Conservation (phyloP, 1,284 basidiomycete genomes). For the Moesziomyces globuligerus region DNA sequence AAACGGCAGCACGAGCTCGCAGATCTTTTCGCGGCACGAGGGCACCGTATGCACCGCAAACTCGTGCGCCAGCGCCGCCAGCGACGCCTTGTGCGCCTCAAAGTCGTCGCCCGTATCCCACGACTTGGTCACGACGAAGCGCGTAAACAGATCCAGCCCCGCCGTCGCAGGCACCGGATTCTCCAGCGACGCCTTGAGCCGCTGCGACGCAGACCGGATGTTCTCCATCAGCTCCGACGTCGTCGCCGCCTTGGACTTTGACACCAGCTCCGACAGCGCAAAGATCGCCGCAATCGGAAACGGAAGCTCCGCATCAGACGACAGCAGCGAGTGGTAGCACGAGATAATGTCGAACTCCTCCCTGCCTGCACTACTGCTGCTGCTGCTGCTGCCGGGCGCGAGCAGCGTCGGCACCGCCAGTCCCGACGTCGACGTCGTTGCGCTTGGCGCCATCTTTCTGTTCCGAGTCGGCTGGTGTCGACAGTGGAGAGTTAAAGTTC, state of each 20-base stretch:
- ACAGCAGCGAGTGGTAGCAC: constrained; percentile 53
- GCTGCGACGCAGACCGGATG: constrained; percentile 78
- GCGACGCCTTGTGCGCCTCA: constrained; percentile 80
- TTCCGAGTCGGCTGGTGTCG: too few relatives aligned
- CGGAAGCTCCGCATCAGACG: constrained; percentile 73
- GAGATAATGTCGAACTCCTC: constrained; percentile 59
- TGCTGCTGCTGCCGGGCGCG: constrained; percentile 6
- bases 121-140: constrained; percentile 85
- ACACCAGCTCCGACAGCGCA: constrained; percentile 80
- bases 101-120: constrained; percentile 84
- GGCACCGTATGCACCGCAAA: constrained; percentile 73
- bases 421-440: constrained; percentile 12
- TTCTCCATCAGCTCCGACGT: constrained; percentile 89
- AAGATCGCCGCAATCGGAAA: constrained; percentile 88
- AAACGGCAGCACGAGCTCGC: constrained; percentile 86
- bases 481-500: too few relatives aligned
- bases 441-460: constrained; percentile 16
- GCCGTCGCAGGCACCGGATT: constrained; percentile 87
- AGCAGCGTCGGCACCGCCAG: constrained; percentile 8
- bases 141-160: constrained; percentile 88
- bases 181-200: constrained; percentile 74
- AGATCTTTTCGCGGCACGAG: constrained; percentile 85
- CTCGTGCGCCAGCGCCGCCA: constrained; percentile 79
- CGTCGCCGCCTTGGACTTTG: constrained; percentile 81
- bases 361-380: not conserved